Evolutionary conservation across 2,329 filamentous ascomycete species (phyloP).

Genomic region (Aspergillus quadrilineatus): DNA sequence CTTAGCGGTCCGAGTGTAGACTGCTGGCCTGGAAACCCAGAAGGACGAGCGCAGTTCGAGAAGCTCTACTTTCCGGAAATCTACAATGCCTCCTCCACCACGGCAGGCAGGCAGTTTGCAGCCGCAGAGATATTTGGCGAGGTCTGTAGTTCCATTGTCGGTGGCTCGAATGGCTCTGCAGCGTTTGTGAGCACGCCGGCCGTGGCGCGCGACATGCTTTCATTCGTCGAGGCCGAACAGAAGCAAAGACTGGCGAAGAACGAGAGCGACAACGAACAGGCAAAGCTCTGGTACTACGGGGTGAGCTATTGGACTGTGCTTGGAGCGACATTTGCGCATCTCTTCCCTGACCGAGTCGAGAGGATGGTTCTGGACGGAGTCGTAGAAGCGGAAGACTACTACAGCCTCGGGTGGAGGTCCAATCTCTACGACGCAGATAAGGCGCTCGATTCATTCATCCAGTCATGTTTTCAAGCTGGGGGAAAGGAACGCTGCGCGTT

Average conservation of each 20-base stretch:
- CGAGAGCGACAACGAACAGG: conserved; percentile 5
- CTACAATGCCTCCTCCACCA: conserved; percentile 17
- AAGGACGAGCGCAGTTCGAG: conserved; percentile 16
- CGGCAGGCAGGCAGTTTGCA: conserved; percentile 15
- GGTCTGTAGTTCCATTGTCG: conserved; percentile 12
- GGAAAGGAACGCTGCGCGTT: not conserved
- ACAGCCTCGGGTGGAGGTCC: conserved; percentile 14
- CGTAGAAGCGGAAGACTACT: conserved; percentile 21
- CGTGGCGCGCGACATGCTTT: conserved; percentile 31
- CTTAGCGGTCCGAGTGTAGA: conserved; percentile 29
- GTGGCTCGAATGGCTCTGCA: conserved; percentile 21
- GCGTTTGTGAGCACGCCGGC: conserved; percentile 32
- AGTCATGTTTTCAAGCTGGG: not conserved
- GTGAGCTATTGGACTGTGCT: conserved; percentile 42
- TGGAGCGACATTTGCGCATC: conserved; percentile 40
- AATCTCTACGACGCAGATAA: conserved; percentile 28
- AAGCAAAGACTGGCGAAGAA: not conserved
- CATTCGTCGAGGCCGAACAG: conserved; percentile 27
- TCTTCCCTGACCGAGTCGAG: conserved; percentile 35
- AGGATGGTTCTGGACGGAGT: conserved; percentile 23
- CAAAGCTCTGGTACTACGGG: conserved; percentile 27
- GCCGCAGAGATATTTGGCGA: conserved; percentile 16
- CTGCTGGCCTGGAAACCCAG: conserved; percentile 29
- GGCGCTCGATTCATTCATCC: conserved; percentile 37
- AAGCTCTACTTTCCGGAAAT: conserved; percentile 17